phyloP scores from a whole-genome alignment of 345 rosid species.

The Boechera divaricarpa region DNA sequence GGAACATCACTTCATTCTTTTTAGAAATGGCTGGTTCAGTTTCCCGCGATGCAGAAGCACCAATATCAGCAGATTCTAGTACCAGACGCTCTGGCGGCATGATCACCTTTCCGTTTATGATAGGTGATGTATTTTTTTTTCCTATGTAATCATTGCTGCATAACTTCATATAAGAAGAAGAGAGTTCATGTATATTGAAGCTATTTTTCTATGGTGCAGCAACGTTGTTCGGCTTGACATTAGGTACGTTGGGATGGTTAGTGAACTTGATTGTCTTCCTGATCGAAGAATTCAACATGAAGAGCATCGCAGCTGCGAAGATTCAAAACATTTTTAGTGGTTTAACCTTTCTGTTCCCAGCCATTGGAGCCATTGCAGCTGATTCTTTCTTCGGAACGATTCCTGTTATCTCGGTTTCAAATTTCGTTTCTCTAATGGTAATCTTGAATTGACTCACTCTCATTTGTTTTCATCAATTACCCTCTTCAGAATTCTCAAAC shows the following conservation, averaged over 20 bases:
- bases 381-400: slow-evolving; percentile 55
- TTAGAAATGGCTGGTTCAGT: too few species aligned
- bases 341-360: slow-evolving; percentile 43
- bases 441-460: not conserved
- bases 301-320: slow-evolving; percentile 55
- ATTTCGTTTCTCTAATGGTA: slow-evolving; percentile 49
- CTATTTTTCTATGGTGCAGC: slow-evolving; percentile 38
- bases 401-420: slow-evolving; percentile 47
- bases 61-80: too few species aligned
- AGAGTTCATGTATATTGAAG: too few species aligned
- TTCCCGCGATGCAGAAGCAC: too few species aligned
- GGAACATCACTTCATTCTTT: too few species aligned
- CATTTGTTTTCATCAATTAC: not conserved
- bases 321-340: slow-evolving; percentile 43
- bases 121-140: too few species aligned
- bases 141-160: too few species aligned
- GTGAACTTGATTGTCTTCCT: slow-evolving; percentile 51
- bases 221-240: slow-evolving; percentile 44
- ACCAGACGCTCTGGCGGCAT: too few species aligned
- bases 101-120: too few species aligned
- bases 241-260: slow-evolving; percentile 51
- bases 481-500: not conserved
- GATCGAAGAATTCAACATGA: slow-evolving; percentile 48
- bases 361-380: slow-evolving; percentile 51
- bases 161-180: too few species aligned